A percentile compares a stretch with the other conserved stretches of the same genome.
phyloP scores from a whole-genome alignment of 257 asterid species.

The Perilla frutescens region DNA sequence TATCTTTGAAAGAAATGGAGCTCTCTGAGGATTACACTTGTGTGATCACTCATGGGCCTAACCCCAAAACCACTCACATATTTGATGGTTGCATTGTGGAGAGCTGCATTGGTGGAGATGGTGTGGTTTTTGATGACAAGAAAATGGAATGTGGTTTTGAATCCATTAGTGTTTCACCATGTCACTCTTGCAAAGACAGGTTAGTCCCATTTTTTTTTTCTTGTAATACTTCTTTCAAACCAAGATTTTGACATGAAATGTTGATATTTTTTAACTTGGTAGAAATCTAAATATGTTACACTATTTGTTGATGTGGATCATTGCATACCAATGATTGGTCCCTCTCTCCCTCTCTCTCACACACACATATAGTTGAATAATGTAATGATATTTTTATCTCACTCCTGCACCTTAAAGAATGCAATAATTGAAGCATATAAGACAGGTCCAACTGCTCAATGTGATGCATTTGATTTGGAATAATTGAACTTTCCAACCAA shows the following conservation, averaged over 20 bases:
- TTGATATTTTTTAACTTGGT: background rate
- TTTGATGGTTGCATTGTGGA: slow-evolving; percentile 78
- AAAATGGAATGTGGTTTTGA: slow-evolving; percentile 39
- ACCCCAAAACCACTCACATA: slow-evolving; percentile 86
- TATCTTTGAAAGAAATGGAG: slow-evolving; percentile 88
- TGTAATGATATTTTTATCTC: background rate
- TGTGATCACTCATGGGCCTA: slow-evolving; percentile 90
- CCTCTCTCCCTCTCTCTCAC: background rate
- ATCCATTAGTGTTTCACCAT: slow-evolving; percentile 20
- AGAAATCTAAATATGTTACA: too few species aligned
- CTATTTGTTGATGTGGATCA: background rate
- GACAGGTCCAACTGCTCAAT: background rate
- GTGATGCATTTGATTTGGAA: background rate
- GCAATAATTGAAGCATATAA: slow-evolving; percentile 23
- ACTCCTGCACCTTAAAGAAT: background rate
- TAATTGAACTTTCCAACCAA: slow-evolving; percentile 27
- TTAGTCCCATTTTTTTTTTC: slow-evolving; percentile 20
- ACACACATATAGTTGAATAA: background rate
- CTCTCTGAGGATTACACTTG: slow-evolving; percentile 90
- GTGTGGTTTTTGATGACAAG: background rate
- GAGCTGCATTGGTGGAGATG: slow-evolving; percentile 49
- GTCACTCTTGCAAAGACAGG: slow-evolving; percentile 75
- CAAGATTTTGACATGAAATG: background rate
- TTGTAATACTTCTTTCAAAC: background rate
- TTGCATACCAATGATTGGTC: slow-evolving; percentile 29